These are phyloP conservation scores for Beauveria sp. DNA, from an alignment of 2,329 filamentous ascomycete species.

Conservation along the genomic window DNA sequence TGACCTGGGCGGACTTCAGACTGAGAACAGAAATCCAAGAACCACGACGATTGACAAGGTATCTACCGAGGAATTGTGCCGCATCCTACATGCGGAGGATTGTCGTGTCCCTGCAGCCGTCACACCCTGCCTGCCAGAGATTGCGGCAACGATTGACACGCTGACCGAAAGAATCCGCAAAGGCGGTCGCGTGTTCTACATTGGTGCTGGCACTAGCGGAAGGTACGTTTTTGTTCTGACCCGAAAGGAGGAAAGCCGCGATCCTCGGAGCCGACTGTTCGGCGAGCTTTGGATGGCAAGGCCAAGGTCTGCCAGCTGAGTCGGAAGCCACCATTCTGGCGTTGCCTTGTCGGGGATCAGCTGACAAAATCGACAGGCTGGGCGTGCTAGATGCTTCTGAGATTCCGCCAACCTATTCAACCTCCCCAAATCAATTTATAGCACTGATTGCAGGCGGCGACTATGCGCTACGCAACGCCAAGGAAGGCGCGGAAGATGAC, in stretches of 20 bases:
- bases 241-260: no score
- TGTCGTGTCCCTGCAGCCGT: conserved; percentile 13
- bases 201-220: conserved; percentile 37
- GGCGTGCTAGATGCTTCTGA: conserved; percentile 34
- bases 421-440: conserved; percentile 30
- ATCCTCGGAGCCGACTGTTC: no score
- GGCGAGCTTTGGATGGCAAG: no score
- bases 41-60: conserved; percentile 14
- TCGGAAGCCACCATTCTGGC: not conserved
- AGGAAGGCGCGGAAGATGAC: conserved; percentile 35
- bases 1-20: conserved; percentile 14
- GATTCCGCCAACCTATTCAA: conserved; percentile 33
- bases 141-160: conserved; percentile 14
- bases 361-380: conserved; percentile 21
- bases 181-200: conserved; percentile 15
- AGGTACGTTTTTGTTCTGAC: conserved; percentile 20
- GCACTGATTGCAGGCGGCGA: conserved; percentile 35
- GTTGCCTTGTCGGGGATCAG: not conserved
- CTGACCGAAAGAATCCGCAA: conserved; percentile 12
- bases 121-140: conserved; percentile 14
- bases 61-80: conserved; percentile 14
- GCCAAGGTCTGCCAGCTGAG: not conserved
- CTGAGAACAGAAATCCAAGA: conserved; percentile 15
- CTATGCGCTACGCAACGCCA: conserved; percentile 29
- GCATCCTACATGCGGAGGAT: conserved; percentile 17